Percentiles rank a stretch among this genome's conserved stretches.
These are phyloP conservation scores for Quercus gilva DNA, from an alignment of 306 rosid species.

Conservation along the genomic window DNA sequence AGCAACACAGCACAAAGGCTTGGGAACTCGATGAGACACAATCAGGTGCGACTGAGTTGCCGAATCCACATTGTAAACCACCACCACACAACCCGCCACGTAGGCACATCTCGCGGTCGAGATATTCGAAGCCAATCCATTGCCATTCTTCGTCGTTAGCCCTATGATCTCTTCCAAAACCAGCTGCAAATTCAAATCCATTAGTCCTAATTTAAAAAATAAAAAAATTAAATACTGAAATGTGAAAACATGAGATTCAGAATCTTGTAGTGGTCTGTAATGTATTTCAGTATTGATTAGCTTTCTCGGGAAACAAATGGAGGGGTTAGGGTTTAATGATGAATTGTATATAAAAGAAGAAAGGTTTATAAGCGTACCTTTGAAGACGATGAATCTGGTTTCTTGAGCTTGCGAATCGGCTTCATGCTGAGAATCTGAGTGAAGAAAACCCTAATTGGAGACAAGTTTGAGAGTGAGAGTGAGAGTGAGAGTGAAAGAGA, in stretches of 20 bases:
- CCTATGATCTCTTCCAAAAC: conserved; percentile 71
- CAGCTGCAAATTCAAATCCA: conserved; percentile 35
- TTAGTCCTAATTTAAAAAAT: neutral
- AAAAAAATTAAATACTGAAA: neutral
- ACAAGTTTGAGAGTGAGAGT: neutral
- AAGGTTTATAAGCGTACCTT: conserved; percentile 27
- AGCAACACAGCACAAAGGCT: conserved; percentile 67
- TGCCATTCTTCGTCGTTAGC: conserved; percentile 51
- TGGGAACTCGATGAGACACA: conserved; percentile 57
- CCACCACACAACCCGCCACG: conserved; percentile 68
- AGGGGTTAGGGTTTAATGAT: conserved; percentile 6
- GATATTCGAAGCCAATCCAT: conserved; percentile 57
- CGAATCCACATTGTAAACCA: conserved; percentile 48
- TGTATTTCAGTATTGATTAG: neutral
- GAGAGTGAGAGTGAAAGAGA: neutral
- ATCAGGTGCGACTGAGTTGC: conserved; percentile 59
- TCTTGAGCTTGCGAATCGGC: conserved; percentile 46
- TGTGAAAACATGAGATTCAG: neutral
- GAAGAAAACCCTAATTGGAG: conserved; percentile 1
- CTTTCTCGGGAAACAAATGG: neutral
- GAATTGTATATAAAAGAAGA: conserved; percentile 4
- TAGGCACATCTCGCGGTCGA: conserved; percentile 48
- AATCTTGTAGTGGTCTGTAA: no score
- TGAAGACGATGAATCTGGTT: conserved; percentile 27
- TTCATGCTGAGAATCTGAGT: conserved; percentile 33